Base-by-base conservation (phyloP, 176 grass and related monocot genomes). In the Zoysia japonica region DNA sequence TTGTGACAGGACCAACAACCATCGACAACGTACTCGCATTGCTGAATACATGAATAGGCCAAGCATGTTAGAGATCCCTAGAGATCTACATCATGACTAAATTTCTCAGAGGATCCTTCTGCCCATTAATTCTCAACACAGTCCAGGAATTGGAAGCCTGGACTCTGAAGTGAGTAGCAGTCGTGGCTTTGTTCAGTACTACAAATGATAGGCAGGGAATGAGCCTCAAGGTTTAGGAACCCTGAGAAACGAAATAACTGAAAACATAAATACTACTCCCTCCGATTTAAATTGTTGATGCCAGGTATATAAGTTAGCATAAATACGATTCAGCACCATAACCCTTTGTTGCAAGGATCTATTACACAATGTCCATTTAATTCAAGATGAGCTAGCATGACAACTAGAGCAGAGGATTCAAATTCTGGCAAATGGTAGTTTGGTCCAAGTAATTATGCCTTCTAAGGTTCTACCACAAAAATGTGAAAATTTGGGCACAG, bases 71-170 rank as follows among this genome's bases (percentile, higher is more conserved):
- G 12, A 70, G 40, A 35, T 14, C 17, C 2, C 49, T 80, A 70
- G 46, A 74, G 63, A 11, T 65, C 65, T 77, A 76, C 43, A 65
- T 65, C 50, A 73, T 66, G 76, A 42, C 10, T 54, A 78, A 14
- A 54, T 78, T 78, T 54, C 10, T 42, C 38, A 14, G 12, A 51
- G 15, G 15, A 60, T 16, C 12, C 5, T 67, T 54, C 13, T 19
- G 13, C 60, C 14, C 37, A 45, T 17, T 54, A 55, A 78, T 68
- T 46, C 47, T 67, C 36, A 45, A 40, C 3, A 71, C 50, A 78
- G 6, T 5, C 70, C 55, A 14, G 7, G 3, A 54, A 55, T 55
- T 14, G 7, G 3, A 54, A 47, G 17, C 5, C 47, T 62, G 61
- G 11, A 63, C 10, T 13, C 9, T 38, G 61, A 76, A 87, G 50